phyloP scores from a whole-genome alignment of 225 moss, liverwort and hornwort species.

The Thuidium tamariscinum region DNA sequence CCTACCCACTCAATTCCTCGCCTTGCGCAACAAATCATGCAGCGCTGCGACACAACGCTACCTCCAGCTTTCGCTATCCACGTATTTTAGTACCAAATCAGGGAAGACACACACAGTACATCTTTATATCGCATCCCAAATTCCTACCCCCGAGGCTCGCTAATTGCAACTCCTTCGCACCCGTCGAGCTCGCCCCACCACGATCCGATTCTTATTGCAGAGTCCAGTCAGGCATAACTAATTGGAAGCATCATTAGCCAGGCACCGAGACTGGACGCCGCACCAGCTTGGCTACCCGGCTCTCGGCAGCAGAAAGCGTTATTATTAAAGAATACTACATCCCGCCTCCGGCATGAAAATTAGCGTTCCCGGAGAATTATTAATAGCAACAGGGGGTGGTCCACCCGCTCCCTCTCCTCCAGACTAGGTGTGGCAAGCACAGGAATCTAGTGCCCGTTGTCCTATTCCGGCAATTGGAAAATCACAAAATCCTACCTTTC shows the following conservation, averaged over 20 bases:
- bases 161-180: not conserved
- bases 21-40: not conserved
- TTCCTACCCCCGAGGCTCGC: not conserved
- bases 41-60: not conserved
- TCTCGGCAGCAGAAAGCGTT: not conserved
- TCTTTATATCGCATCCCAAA: not conserved
- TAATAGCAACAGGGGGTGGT: not conserved
- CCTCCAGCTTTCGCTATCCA: not conserved
- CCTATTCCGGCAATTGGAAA: not conserved
- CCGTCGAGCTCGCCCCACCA: not conserved
- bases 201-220: not conserved
- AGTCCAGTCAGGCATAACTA: not conserved
- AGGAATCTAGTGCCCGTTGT: not conserved
- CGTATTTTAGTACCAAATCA: not conserved
- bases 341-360: not conserved
- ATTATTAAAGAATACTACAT: not conserved
- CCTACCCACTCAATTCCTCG: not conserved
- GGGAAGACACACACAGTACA: not conserved
- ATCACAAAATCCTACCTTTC: not conserved
- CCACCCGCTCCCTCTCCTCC: not conserved
- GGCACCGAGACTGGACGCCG: slow-evolving; percentile 17
- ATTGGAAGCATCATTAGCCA: not conserved
- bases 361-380: not conserved
- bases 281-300: not conserved
- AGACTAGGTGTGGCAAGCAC: not conserved